phyloP scores from a whole-genome alignment of 2,329 filamentous ascomycete genomes.

The Aspergillus versicolor region DNA sequence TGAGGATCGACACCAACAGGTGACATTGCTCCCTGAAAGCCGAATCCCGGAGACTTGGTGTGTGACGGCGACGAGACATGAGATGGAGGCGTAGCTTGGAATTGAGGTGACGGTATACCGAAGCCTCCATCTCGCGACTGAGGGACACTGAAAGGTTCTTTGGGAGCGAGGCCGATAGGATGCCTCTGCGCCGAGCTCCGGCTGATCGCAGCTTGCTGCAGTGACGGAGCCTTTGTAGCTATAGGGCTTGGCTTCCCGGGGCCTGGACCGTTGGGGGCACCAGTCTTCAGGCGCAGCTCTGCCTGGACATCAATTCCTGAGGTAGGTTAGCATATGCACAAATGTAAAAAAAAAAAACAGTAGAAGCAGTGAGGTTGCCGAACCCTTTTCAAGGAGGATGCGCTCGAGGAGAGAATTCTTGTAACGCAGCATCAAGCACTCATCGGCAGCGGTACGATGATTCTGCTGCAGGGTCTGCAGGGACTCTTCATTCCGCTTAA shows the following conservation, averaged over 20 bases:
- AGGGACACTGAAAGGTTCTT: slow-evolving; percentile 53
- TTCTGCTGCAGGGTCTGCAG: slow-evolving; percentile 90
- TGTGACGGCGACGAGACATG: slow-evolving; percentile 68
- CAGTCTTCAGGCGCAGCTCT: slow-evolving; percentile 88
- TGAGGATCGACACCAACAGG: slow-evolving; percentile 59
- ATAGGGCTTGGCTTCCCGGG: slow-evolving; percentile 64
- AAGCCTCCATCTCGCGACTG: slow-evolving; percentile 43
- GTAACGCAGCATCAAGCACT: slow-evolving; percentile 96
- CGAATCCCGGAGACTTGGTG: slow-evolving; percentile 61
- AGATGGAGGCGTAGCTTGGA: slow-evolving; percentile 78
- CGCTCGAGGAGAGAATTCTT: slow-evolving; percentile 96
- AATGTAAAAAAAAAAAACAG: not conserved
- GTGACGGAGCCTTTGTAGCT: slow-evolving; percentile 69
- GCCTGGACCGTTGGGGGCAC: slow-evolving; percentile 69
- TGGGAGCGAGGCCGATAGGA: slow-evolving; percentile 72
- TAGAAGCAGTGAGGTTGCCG: not conserved
- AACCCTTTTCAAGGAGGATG: slow-evolving; percentile 93
- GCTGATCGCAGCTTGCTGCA: slow-evolving; percentile 78
- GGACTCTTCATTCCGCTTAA: slow-evolving; percentile 94
- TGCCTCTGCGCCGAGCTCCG: slow-evolving; percentile 71
- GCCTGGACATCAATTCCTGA: slow-evolving; percentile 94
- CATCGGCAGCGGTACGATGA: slow-evolving; percentile 90
- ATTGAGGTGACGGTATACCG: slow-evolving; percentile 64
- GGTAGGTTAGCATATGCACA: slow-evolving; percentile 13
- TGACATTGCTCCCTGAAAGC: slow-evolving; percentile 60